Percentiles rank a stretch among this genome's conserved stretches.
Conservation (phyloP, 352 stramenopile genomes). For the Peronospora tabacina region DNA sequence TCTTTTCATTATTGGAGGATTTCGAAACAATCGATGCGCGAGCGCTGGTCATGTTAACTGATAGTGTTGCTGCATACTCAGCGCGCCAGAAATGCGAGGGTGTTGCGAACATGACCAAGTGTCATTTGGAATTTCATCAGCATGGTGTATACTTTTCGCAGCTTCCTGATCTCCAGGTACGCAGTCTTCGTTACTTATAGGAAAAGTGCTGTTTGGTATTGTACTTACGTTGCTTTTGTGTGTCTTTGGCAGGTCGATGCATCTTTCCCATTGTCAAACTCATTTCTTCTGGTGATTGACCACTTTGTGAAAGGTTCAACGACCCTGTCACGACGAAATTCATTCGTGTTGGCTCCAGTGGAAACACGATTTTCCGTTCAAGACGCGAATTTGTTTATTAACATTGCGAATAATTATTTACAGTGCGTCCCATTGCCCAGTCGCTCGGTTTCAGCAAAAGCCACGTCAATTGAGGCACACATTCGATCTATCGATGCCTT, state of each 20-base stretch:
- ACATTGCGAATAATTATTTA: conserved; percentile 84
- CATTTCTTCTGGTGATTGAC: conserved; percentile 76
- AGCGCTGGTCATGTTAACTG: conserved; percentile 67
- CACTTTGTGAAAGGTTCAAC: conserved; percentile 66
- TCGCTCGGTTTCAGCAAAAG: conserved; percentile 10
- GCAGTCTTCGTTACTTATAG: neutral
- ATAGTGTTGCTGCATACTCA: conserved; percentile 56
- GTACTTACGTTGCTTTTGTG: conserved; percentile 1
- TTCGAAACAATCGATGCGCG: conserved; percentile 60
- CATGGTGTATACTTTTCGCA: conserved; percentile 81
- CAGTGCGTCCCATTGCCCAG: conserved; percentile 32
- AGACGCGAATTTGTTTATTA: conserved; percentile 73
- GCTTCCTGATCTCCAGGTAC: conserved; percentile 74
- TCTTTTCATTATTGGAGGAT: conserved; percentile 79
- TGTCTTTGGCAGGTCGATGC: conserved; percentile 54
- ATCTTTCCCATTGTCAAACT: conserved; percentile 75
- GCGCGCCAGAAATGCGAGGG: conserved; percentile 51
- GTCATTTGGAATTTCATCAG: conserved; percentile 73
- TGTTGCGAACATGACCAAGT: conserved; percentile 62
- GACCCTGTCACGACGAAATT: conserved; percentile 51
- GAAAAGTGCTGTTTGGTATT: neutral
- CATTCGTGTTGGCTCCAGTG: conserved; percentile 72
- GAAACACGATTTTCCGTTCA: conserved; percentile 84
- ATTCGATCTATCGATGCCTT: conserved; percentile 3
- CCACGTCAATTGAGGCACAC: conserved; percentile 2